phyloP scores from a whole-genome alignment of 768 basidiomycete species.

The Pholiota conissans region DNA sequence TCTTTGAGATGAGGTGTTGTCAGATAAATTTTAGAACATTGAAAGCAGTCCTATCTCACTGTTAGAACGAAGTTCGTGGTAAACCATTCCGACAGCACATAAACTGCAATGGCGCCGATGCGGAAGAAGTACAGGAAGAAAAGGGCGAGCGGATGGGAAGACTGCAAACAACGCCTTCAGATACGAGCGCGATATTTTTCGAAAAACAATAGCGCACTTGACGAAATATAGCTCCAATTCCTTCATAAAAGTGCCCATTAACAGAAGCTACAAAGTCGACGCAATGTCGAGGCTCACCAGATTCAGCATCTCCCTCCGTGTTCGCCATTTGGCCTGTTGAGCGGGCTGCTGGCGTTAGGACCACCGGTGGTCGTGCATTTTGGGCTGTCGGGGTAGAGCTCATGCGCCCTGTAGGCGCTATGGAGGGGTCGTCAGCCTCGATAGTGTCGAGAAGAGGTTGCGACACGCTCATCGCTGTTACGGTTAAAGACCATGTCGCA shows the following conservation, averaged over 20 bases:
- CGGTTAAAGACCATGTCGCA: constrained; percentile 4
- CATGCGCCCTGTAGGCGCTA: constrained; percentile 33
- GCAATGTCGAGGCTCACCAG: constrained; percentile 49
- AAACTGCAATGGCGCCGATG: constrained; percentile 83
- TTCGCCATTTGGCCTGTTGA: constrained; percentile 45
- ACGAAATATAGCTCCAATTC: constrained; percentile 73
- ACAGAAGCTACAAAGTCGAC: not conserved
- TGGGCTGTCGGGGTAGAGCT: constrained; percentile 26
- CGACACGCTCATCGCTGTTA: constrained; percentile 52
- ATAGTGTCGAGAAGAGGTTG: constrained; percentile 79
- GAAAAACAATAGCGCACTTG: constrained; percentile 47
- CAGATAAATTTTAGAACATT: not conserved
- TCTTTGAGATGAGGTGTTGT: constrained; percentile 34
- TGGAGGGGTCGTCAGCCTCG: constrained; percentile 75
- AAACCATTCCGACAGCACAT: constrained; percentile 90
- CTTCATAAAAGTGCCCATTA: constrained; percentile 28
- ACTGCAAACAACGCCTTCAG: constrained; percentile 41
- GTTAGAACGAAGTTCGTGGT: constrained; percentile 92
- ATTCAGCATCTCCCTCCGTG: constrained; percentile 68
- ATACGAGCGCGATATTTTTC: not conserved
- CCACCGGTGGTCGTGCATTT: constrained; percentile 42
- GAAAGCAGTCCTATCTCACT: constrained; percentile 46
- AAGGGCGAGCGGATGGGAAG: constrained; percentile 80
- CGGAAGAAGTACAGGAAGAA: constrained; percentile 90
- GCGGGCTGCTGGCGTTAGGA: constrained; percentile 57